Evolutionary conservation across 352 stramenopile genomes (phyloP), one percentile per base, ranked within the genome.

Genomic region (Blastocystis sp.): DNA sequence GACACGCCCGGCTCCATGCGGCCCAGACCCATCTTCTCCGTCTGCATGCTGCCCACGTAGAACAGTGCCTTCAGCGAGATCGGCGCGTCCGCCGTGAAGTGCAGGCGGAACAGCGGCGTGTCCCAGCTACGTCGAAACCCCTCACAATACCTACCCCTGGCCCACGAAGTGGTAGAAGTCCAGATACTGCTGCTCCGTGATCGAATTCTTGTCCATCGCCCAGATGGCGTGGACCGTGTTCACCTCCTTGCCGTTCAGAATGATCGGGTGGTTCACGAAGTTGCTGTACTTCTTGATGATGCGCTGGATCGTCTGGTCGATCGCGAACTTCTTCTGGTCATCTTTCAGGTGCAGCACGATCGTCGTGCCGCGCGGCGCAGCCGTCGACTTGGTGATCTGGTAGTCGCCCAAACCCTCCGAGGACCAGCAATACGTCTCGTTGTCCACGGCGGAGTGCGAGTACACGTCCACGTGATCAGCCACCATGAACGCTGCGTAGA

Each of bases 401-500:
- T 93, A 97, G 11, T 89, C 89, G 18, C 92, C 93, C 24, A 86
- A 88, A n/a, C 93, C 93, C 46, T 92, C 89, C 38, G 90, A 94
- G n/a, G 86, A 89, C 93, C 93, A 96, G 9, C 90, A 84, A 87
- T 71, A 40, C 79, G 86, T 84, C 46, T 48, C 21, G 77, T 56
- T 8, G 24, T 88, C 54, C 21, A 29, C 40, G 1, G 67, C 89
- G 18, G 88, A 89, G 78, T 89, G 87, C 0, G 90, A 91, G 57
- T 88, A 88, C 11, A 98, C 95, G 72, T 97, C 89, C 0, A 99
- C 94, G 75, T 95, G 93, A 84, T 98, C 93, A 29, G 93, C 93
- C 0, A 98, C 96, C 96, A 99, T 99, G 87, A 99, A 99, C 18
- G 94, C 94, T 4, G 94, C 97, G 90, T 99, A 99, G 87, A 99